Base-by-base conservation (phyloP, 495 filamentous ascomycete genomes). In the Podospora comata region DNA sequence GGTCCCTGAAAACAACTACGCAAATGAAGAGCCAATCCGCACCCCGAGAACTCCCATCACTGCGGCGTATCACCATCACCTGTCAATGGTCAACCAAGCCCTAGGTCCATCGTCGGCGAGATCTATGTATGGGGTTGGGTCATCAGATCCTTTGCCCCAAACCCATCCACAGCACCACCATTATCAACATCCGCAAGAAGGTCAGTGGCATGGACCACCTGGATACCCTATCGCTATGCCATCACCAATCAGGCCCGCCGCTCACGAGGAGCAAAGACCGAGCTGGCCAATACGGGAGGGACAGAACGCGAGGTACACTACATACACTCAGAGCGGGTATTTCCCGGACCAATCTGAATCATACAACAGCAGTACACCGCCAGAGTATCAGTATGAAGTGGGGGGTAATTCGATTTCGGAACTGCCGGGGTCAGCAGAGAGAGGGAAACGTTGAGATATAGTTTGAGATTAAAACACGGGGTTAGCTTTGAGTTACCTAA, bases 51-150 rank as follows among this genome's bases (percentile, higher is more conserved):
- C 59, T 19, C 30, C 64, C 1, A 23, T 48, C 5, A 62, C 53
- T 4, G 60, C 60, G 27, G 64, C 59, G 11, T 69, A 69, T 39
- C 62, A 65, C 30, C 55, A 69, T 23, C 62, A 69, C 11, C 20
- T 58, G 15, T 39, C 19, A 18, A 32, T 59, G 39, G 26, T 28
- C 13, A 54, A 64, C 39, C 44, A 32, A 44, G 28, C 39, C n/a
- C 15, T 62, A 54, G 44, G 9, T 7, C 55, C 55, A 19, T 58
- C 55, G 13, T 20, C 55, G 23, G 18, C 18, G 3, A 58, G n/a
- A 18, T 20, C n/a, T 23, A 18, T 3, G n/a, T 58, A 58, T 13
- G 55, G 6, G 15, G 5, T 23, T 57, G 54, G 6, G 34, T 11
- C 34, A 39, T 39, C 39, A 13, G 39, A 48, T 13, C 39, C 7